These are phyloP conservation scores for Aspergillus vadensis DNA, from an alignment of 2,329 filamentous ascomycete species.

Conservation along the genomic window DNA sequence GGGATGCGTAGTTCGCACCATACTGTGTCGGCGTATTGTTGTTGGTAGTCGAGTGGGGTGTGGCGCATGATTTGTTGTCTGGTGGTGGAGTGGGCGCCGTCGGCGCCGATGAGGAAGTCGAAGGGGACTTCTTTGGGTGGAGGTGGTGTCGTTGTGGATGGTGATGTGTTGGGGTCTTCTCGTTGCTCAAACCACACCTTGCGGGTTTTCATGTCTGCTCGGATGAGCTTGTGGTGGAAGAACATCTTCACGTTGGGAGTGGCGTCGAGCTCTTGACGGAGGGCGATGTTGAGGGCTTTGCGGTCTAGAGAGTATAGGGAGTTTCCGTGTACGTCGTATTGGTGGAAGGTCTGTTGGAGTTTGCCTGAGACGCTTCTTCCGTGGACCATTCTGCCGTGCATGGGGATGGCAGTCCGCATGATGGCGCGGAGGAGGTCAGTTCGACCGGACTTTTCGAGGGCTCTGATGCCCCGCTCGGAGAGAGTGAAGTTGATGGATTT, in stretches of 20 bases:
- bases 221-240: conserved; percentile 91
- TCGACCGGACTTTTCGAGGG: conserved; percentile 71
- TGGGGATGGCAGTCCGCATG: conserved; percentile 73
- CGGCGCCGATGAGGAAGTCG: conserved; percentile 90
- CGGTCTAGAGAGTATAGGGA: conserved; percentile 63
- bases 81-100: conserved; percentile 90
- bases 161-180: conserved; percentile 18
- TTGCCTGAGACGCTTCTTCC: conserved; percentile 62
- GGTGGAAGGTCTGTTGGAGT: conserved; percentile 74
- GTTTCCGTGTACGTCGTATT: conserved; percentile 88
- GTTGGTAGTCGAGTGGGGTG: conserved; percentile 82
- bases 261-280: conserved; percentile 78
- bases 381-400: conserved; percentile 97
- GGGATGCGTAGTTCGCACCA: conserved; percentile 95
- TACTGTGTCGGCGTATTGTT: conserved; percentile 92
- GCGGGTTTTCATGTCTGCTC: conserved; percentile 76
- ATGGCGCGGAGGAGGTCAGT: conserved; percentile 72
- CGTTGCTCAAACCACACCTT: conserved; percentile 83
- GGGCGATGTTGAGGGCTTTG: conserved; percentile 74
- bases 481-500: conserved; percentile 89
- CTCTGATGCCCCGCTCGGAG: conserved; percentile 90
- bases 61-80: conserved; percentile 97
- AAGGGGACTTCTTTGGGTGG: conserved; percentile 66
- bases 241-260: conserved; percentile 88
- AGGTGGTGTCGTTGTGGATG: conserved; percentile 25